Evolutionary conservation across 129 eudicot genomes (phyloP).

Genomic region (Glebionis coronaria): DNA sequence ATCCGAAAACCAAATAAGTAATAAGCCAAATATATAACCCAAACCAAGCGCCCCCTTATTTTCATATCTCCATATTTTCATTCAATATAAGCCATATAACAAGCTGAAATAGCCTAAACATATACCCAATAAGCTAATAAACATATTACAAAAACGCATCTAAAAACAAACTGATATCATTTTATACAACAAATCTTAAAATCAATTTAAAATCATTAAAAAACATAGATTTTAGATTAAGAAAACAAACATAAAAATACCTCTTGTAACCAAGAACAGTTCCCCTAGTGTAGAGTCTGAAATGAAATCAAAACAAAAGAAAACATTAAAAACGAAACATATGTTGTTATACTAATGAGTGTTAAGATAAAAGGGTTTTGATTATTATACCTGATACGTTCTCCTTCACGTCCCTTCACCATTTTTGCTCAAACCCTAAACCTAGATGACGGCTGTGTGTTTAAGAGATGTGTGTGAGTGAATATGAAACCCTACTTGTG

Average conservation of each 20-base stretch:
- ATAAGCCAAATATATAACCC: too few species aligned
- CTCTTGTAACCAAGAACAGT: slow-evolving; percentile 46
- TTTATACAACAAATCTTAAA: too few species aligned
- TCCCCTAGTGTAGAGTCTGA: slow-evolving; percentile 44
- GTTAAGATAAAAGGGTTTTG: not conserved
- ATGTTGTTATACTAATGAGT: not conserved
- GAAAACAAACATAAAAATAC: not conserved
- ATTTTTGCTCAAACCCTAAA: slow-evolving; percentile 20
- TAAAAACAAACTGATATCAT: too few species aligned
- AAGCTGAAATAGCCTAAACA: too few species aligned
- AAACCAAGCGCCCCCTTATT: too few species aligned
- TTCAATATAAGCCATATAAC: too few species aligned
- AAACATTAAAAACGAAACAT: not conserved
- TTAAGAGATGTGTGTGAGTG: slow-evolving; percentile 1
- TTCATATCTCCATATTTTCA: too few species aligned
- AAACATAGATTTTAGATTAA: too few species aligned
- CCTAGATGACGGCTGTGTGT: slow-evolving; percentile 17
- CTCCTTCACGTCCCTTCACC: slow-evolving; percentile 52
- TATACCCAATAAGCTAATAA: too few species aligned
- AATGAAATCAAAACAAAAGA: not conserved
- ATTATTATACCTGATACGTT: slow-evolving; percentile 34
- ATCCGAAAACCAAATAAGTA: too few species aligned
- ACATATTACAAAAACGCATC: too few species aligned
- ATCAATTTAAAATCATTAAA: too few species aligned
- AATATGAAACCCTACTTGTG: slow-evolving; percentile 20